Evolutionary conservation across 306 rosid genomes (phyloP).

Genomic region (Rosa rugosa): DNA sequence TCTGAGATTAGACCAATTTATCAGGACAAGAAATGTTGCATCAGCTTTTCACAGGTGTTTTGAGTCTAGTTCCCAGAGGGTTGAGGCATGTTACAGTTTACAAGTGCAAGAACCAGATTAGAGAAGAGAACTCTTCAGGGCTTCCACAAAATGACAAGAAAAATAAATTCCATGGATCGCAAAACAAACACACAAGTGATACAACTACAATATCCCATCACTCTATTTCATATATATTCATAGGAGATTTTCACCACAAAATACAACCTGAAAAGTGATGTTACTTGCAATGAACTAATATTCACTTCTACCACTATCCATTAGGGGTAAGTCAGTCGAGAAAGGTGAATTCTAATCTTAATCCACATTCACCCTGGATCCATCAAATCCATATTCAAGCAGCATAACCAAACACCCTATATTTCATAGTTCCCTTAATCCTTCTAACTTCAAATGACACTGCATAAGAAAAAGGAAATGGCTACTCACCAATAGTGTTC

Average conservation of each 20-base stretch:
- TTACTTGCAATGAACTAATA: constrained; percentile 1
- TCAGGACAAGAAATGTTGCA: not conserved
- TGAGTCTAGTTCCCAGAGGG: not conserved
- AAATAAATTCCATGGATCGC: not conserved
- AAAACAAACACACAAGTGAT: not conserved
- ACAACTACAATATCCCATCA: not conserved
- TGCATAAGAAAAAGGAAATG: not conserved
- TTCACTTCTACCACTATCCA: constrained; percentile 5
- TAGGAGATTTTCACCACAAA: not conserved
- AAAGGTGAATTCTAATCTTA: not conserved
- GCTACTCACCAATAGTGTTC: constrained; percentile 20
- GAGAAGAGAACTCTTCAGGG: not conserved
- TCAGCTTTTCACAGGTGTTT: not conserved
- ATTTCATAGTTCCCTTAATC: not conserved
- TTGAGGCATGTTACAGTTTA: not conserved
- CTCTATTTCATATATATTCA: not conserved
- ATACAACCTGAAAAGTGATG: constrained; percentile 19
- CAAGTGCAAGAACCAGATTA: not conserved
- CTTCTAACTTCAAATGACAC: not conserved
- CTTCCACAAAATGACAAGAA: not conserved
- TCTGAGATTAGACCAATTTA: not conserved
- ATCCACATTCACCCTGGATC: constrained; percentile 5
- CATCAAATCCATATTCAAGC: not conserved
- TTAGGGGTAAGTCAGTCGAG: constrained; percentile 23
- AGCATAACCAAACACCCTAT: not conserved